These are phyloP conservation scores for Angomonas deanei DNA, from an alignment of 208 protist species.

Conservation along the genomic window DNA sequence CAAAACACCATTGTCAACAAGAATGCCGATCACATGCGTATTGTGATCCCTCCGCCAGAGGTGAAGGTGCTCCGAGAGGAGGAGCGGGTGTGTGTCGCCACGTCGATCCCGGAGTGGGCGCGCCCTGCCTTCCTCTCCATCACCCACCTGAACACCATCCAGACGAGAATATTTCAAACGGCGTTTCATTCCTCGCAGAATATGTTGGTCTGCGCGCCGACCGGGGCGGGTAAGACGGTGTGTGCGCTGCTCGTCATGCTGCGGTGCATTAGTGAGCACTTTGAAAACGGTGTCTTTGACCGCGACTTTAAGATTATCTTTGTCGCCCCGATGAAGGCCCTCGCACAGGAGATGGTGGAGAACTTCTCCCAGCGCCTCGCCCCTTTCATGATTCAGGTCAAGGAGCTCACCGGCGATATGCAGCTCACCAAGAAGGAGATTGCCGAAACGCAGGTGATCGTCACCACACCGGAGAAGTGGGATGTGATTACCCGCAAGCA, in stretches of 20 bases:
- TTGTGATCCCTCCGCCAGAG: slow-evolving; percentile 78
- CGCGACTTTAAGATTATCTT: slow-evolving; percentile 99
- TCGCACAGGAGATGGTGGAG: slow-evolving; percentile 97
- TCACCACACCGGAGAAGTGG: slow-evolving; percentile 99
- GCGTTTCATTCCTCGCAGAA: slow-evolving; percentile 98
- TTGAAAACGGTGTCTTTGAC: slow-evolving; percentile 76
- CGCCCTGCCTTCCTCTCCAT: slow-evolving; percentile 87
- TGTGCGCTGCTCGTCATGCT: slow-evolving; percentile 97
- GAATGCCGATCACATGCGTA: slow-evolving; percentile 59
- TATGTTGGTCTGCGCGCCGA: slow-evolving; percentile 98
- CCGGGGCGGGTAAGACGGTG: slow-evolving; percentile 98
- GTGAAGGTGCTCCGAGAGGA: slow-evolving; percentile 60
- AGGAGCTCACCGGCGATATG: slow-evolving; percentile 99
- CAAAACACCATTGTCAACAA: slow-evolving; percentile 57
- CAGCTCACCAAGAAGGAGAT: slow-evolving; percentile 97
- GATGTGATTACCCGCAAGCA: slow-evolving; percentile 99
- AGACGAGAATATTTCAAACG: slow-evolving; percentile 93
- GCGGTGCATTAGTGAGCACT: slow-evolving; percentile 90
- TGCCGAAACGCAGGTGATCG: slow-evolving; percentile 96
- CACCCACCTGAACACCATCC: slow-evolving; percentile 95
- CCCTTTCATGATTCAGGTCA: slow-evolving; percentile 87
- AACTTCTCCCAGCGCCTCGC: slow-evolving; percentile 94
- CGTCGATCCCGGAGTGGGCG: slow-evolving; percentile 84
- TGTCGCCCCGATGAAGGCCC: slow-evolving; percentile 99
- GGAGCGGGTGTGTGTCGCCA: slow-evolving; percentile 75